Conservation (phyloP, 83 land plant genomes). For the Picea mariana region DNA sequence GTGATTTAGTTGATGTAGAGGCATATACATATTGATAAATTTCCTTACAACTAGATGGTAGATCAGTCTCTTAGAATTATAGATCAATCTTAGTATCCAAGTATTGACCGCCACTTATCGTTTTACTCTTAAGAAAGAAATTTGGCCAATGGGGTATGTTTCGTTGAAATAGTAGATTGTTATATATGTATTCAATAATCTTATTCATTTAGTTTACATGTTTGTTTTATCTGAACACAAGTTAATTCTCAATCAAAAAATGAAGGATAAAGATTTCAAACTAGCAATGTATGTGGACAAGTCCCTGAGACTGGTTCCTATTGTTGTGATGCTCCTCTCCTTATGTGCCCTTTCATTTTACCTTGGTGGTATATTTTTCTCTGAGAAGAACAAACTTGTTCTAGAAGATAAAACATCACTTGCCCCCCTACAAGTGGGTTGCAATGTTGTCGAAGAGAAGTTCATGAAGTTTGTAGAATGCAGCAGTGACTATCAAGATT, state of each 20-base stretch:
- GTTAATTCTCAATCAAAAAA: slow-evolving; percentile 19
- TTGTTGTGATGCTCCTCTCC: slow-evolving; percentile 47
- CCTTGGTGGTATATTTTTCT: slow-evolving; percentile 77
- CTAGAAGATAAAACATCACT: slow-evolving; percentile 18
- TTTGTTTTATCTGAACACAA: background rate
- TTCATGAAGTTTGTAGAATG: slow-evolving; percentile 30
- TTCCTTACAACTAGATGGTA: background rate
- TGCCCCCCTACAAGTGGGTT: slow-evolving; percentile 9
- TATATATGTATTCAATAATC: no score
- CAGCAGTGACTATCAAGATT: slow-evolving; percentile 53
- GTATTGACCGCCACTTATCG: background rate
- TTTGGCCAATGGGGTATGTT: background rate
- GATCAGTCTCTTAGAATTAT: background rate
- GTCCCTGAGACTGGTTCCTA: slow-evolving; percentile 47
- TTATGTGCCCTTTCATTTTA: slow-evolving; percentile 89
- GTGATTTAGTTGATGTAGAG: no score
- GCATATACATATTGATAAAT: no score
- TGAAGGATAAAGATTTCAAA: slow-evolving; percentile 57
- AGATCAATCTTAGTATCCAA: background rate
- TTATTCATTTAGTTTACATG: no score
- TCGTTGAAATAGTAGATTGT: background rate
- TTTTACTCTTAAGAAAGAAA: background rate
- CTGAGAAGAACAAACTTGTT: slow-evolving; percentile 46
- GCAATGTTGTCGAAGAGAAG: slow-evolving; percentile 6
- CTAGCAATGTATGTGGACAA: slow-evolving; percentile 35